phyloP scores from a whole-genome alignment of 306 rosid species.

The Herpetospermum pedunculosum region DNA sequence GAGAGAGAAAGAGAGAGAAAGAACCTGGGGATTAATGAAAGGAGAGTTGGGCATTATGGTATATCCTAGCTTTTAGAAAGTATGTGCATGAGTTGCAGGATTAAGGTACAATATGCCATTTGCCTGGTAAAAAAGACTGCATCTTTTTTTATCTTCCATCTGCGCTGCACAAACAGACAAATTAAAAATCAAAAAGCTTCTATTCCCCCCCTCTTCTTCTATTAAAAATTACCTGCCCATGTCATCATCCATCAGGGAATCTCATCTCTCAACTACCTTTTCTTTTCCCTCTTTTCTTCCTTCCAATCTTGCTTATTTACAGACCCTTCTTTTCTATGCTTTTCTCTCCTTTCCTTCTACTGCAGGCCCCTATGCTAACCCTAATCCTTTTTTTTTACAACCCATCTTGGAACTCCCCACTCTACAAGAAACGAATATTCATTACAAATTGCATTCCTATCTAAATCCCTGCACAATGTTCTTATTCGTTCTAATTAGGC shows the following conservation, averaged over 20 bases:
- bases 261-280: constrained; percentile 36
- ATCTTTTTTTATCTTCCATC: constrained; percentile 31
- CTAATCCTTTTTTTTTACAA: not conserved
- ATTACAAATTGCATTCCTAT: not conserved
- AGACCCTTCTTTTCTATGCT: constrained; percentile 34
- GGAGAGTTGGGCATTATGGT: constrained; percentile 50
- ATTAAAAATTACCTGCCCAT: constrained; percentile 38
- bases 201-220: constrained; percentile 28
- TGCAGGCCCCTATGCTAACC: constrained; percentile 21
- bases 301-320: constrained; percentile 45
- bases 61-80: constrained; percentile 93
- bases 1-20: constrained; percentile 18
- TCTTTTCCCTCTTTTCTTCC: constrained; percentile 44
- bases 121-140: constrained; percentile 62
- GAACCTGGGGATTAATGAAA: constrained; percentile 81
- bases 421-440: constrained; percentile 9
- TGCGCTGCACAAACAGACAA: constrained; percentile 52
- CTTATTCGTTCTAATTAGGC: not conserved
- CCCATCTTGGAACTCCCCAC: not conserved
- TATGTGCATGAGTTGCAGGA: constrained; percentile 59
- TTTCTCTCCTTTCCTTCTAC: constrained; percentile 29
- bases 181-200: constrained; percentile 64
- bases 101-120: constrained; percentile 77
- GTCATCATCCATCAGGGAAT: constrained; percentile 81
- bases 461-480: not conserved